phyloP scores from a whole-genome alignment of 2,329 filamentous ascomycete genomes.

The Diplodia scrobiculata region DNA sequence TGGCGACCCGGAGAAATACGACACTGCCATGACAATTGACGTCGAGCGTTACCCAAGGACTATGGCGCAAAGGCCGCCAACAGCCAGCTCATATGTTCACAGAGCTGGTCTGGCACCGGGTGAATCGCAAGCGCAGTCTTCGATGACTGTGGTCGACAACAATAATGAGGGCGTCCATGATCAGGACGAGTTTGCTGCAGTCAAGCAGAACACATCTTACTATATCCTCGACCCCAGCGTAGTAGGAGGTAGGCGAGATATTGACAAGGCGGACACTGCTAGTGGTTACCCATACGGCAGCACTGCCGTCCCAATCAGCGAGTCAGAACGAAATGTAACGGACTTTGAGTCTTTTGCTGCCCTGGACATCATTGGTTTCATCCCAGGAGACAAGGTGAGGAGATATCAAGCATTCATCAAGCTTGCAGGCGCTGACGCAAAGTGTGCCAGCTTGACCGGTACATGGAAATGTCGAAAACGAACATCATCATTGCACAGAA shows the following conservation, averaged over 20 bases:
- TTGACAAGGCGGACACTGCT: conserved; percentile 80
- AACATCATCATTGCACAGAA: conserved; percentile 76
- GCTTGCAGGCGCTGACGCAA: background rate
- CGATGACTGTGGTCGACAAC: conserved; percentile 40
- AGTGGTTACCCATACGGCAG: conserved; percentile 93
- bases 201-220: conserved; percentile 79
- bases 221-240: conserved; percentile 73
- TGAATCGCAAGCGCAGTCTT: conserved; percentile 53
- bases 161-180: conserved; percentile 35
- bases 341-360: conserved; percentile 74
- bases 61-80: conserved; percentile 71
- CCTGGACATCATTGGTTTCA: conserved; percentile 84
- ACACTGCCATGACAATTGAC: conserved; percentile 75
- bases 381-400: conserved; percentile 68
- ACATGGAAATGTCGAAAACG: conserved; percentile 79
- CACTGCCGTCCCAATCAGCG: conserved; percentile 85
- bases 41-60: conserved; percentile 91
- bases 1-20: conserved; percentile 72
- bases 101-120: conserved; percentile 49
- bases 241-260: conserved; percentile 77
- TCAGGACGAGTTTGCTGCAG: conserved; percentile 59
- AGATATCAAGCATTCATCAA: background rate
- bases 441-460: conserved; percentile 69
- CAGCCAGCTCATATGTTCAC: conserved; percentile 75
- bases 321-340: conserved; percentile 85